Evolutionary conservation across 2,329 filamentous ascomycete species (phyloP).

Genomic region (Fusarium multiceps): DNA sequence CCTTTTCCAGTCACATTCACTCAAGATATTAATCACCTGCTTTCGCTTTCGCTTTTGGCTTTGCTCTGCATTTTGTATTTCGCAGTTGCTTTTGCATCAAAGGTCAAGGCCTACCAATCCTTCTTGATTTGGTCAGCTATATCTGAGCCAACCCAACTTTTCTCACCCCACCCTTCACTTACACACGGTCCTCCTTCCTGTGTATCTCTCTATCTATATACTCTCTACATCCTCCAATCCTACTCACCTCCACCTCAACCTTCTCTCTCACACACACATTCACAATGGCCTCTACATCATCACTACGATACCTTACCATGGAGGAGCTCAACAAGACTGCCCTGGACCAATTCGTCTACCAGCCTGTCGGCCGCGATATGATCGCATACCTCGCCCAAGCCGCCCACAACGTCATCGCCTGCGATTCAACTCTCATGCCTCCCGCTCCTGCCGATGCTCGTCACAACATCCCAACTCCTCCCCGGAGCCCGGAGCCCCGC

Average conservation of each 20-base stretch:
- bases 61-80: neutral
- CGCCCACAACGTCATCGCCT: slow-evolving; percentile 81
- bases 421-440: slow-evolving; percentile 72
- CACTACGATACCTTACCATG: slow-evolving; percentile 58
- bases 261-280: slow-evolving; percentile 16
- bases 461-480: slow-evolving; percentile 61
- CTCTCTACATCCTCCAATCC: slow-evolving; percentile 11
- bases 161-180: slow-evolving; percentile 32
- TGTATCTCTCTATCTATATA: slow-evolving; percentile 28
- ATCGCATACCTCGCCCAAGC: slow-evolving; percentile 80
- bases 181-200: slow-evolving; percentile 27
- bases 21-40: slow-evolving; percentile 33
- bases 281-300: slow-evolving; percentile 49
- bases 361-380: slow-evolving; percentile 80
- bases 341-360: slow-evolving; percentile 83
- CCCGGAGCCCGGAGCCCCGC: slow-evolving; percentile 61
- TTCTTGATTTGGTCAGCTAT: slow-evolving; percentile 9
- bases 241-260: slow-evolving; percentile 20
- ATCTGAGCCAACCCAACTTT: neutral
- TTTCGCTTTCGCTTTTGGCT: slow-evolving; percentile 19
- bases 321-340: slow-evolving; percentile 76
- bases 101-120: slow-evolving; percentile 11
- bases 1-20: slow-evolving; percentile 37
- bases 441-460: slow-evolving; percentile 51
- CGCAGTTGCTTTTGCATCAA: slow-evolving; percentile 17